phyloP scores from a whole-genome alignment of 352 stramenopile species.

The Globisporangium spinosum region DNA sequence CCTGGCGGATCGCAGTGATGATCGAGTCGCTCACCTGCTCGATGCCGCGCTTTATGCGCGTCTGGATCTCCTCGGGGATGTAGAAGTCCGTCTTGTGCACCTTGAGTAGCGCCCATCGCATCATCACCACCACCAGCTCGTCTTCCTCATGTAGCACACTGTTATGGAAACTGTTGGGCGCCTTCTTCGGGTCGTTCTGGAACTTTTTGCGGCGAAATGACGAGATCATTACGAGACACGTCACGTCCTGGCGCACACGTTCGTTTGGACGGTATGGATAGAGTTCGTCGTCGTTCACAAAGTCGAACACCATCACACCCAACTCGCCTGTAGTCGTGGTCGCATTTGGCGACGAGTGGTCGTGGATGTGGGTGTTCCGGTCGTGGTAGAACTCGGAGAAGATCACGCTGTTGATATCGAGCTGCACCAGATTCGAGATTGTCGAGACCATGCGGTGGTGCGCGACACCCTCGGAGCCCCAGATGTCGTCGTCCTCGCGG shows the following conservation, averaged over 20 bases:
- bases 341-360: neutral
- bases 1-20: slow-evolving; percentile 10
- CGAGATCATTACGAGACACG: slow-evolving; percentile 15
- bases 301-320: slow-evolving; percentile 18
- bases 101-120: slow-evolving; percentile 18
- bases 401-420: slow-evolving; percentile 40
- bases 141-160: slow-evolving; percentile 2
- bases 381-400: slow-evolving; percentile 27
- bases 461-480: slow-evolving; percentile 22
- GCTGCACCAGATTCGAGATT: slow-evolving; percentile 21
- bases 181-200: neutral
- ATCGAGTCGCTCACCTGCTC: slow-evolving; percentile 18
- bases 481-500: slow-evolving; percentile 39
- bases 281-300: slow-evolving; percentile 18
- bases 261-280: slow-evolving; percentile 18
- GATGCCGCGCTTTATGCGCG: slow-evolving; percentile 10
- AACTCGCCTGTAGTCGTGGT: slow-evolving; percentile 8
- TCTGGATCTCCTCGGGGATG: slow-evolving; percentile 12
- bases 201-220: slow-evolving; percentile 13
- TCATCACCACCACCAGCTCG: slow-evolving; percentile 20
- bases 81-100: slow-evolving; percentile 9
- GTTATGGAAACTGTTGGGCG: slow-evolving; percentile 5
- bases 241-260: slow-evolving; percentile 19
- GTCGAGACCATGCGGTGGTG: slow-evolving; percentile 38
- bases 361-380: neutral